Conservation (phyloP, 108 stramenopile genomes). For the Fragilaria crotonensis region DNA sequence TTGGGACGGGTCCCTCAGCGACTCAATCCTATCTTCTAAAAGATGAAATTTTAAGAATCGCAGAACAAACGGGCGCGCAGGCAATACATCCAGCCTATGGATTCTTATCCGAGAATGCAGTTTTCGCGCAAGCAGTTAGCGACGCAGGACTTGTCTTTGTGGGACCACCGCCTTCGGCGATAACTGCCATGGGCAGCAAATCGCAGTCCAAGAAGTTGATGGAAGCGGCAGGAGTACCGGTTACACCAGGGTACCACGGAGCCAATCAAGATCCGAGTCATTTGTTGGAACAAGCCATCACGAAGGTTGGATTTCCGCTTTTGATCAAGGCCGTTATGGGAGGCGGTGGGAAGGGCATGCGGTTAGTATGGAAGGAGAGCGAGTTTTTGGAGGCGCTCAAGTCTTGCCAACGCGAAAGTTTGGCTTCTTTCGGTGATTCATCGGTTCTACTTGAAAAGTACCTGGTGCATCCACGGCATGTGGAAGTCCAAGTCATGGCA, state of each 20-base stretch:
- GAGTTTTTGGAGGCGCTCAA: conserved; percentile 56
- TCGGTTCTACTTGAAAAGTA: conserved; percentile 83
- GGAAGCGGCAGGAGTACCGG: conserved; percentile 58
- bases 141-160: conserved; percentile 65
- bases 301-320: conserved; percentile 70
- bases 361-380: conserved; percentile 64
- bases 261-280: conserved; percentile 29
- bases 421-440: conserved; percentile 72
- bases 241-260: conserved; percentile 81
- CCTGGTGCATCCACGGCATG: conserved; percentile 83
- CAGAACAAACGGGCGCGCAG: conserved; percentile 64
- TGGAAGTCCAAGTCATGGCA: conserved; percentile 93
- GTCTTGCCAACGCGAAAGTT: conserved; percentile 64
- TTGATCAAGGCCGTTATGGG: conserved; percentile 90
- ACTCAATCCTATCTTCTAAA: conserved; percentile 65
- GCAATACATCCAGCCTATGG: conserved; percentile 95
- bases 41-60: conserved; percentile 63
- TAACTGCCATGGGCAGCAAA: conserved; percentile 88
- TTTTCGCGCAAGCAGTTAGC: conserved; percentile 58
- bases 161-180: conserved; percentile 69
- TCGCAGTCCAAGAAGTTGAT: conserved; percentile 77
- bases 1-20: conserved; percentile 79
- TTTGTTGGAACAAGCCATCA: conserved; percentile 24
- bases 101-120: conserved; percentile 87
- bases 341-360: conserved; percentile 97